A percentile compares a stretch with the other conserved stretches of the same genome.
Conservation (phyloP, 176 grass and related monocot species). For the Aegilops umbellulata region DNA sequence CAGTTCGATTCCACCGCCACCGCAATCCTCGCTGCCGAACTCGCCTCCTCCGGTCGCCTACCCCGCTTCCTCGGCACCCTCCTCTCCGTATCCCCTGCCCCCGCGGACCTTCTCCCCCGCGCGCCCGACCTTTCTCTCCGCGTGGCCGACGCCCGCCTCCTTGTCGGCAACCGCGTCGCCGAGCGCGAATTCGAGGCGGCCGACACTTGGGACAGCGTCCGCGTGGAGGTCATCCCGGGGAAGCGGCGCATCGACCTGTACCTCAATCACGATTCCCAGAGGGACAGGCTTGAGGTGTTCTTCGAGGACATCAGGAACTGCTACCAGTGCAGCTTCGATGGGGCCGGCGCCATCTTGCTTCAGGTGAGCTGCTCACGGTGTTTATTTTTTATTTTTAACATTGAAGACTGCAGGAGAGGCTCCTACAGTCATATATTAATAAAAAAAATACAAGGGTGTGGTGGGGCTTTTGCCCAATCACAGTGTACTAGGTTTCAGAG, state of each 20-base stretch:
- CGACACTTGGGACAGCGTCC: constrained; percentile 60
- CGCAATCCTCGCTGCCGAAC: constrained; percentile 34
- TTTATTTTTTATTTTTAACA: too few relatives aligned
- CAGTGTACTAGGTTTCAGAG: too few relatives aligned
- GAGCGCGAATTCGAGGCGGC: constrained; percentile 47
- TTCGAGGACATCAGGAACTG: constrained; percentile 74
- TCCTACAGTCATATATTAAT: too few relatives aligned
- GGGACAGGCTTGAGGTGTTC: constrained; percentile 71
- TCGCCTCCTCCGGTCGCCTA: constrained; percentile 49
- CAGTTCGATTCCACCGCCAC: constrained; percentile 62
- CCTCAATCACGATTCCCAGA: constrained; percentile 44
- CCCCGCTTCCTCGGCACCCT: constrained; percentile 57
- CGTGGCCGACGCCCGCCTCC: constrained; percentile 20
- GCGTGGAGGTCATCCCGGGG: constrained; percentile 70
- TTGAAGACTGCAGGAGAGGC: too few relatives aligned
- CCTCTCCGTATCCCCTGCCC: constrained; percentile 46
- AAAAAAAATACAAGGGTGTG: too few relatives aligned
- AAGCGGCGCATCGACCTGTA: constrained; percentile 70
- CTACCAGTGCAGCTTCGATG: constrained; percentile 45
- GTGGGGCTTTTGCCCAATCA: too few relatives aligned
- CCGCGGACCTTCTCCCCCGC: constrained; percentile 66
- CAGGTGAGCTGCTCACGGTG: constrained; percentile 48
- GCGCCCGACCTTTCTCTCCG: constrained; percentile 46
- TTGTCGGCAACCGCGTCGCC: constrained; percentile 34
- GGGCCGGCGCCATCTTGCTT: constrained; percentile 52